These are phyloP conservation scores for Irpex sp. DNA, from an alignment of 1,284 basidiomycete species.

Conservation along the genomic window DNA sequence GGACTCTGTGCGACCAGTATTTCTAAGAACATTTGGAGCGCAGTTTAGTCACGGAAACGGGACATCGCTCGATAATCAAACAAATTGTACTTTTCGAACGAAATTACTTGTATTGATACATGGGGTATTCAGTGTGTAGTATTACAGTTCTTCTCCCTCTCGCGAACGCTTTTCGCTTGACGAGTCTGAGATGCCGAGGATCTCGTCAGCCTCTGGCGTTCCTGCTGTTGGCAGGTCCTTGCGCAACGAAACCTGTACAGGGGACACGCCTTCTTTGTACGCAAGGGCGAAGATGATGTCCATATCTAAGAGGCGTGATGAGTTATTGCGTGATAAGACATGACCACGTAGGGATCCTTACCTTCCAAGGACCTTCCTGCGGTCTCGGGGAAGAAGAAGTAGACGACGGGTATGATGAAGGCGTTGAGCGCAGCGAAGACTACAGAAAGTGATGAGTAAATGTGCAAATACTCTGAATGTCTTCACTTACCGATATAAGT, in stretches of 20 bases:
- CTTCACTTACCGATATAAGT: slow-evolving; percentile 52
- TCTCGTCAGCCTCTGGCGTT: slow-evolving; percentile 49
- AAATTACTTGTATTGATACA: background rate
- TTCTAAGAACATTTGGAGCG: no score
- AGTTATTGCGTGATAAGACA: background rate
- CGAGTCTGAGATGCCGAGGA: slow-evolving; percentile 35
- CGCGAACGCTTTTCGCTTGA: background rate
- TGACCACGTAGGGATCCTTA: slow-evolving; percentile 17
- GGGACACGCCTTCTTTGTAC: slow-evolving; percentile 52
- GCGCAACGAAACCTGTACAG: slow-evolving; percentile 51
- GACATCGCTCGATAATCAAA: no score
- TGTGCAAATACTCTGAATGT: background rate
- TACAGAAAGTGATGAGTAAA: slow-evolving; percentile 16
- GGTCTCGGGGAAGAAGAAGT: slow-evolving; percentile 68
- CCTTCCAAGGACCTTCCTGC: slow-evolving; percentile 61
- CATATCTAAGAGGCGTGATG: slow-evolving; percentile 40
- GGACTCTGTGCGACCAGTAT: no score
- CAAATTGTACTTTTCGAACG: background rate
- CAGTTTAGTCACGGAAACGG: no score
- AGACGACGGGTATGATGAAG: slow-evolving; percentile 56
- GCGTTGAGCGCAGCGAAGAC: slow-evolving; percentile 62
- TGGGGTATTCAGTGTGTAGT: background rate
- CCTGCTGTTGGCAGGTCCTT: slow-evolving; percentile 54
- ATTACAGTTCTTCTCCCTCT: background rate
- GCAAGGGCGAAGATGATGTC: slow-evolving; percentile 61